Evolutionary conservation across 805 yeast genomes (phyloP).

Genomic region (Kurtzmaniella fragi): DNA sequence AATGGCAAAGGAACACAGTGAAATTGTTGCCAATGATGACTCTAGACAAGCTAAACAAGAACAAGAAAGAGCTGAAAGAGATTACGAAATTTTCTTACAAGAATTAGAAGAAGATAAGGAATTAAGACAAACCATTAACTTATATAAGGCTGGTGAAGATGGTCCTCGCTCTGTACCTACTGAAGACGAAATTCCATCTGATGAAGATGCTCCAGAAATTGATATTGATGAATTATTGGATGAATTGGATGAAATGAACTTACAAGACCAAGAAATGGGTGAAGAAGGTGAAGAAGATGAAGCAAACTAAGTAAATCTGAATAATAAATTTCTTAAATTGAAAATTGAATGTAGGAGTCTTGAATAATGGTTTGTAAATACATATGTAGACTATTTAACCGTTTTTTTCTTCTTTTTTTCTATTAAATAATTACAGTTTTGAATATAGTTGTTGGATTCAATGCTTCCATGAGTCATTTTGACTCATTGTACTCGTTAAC

Average conservation of each 20-base stretch:
- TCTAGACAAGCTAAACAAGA: slow-evolving; percentile 80
- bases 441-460: too few relatives aligned
- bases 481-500: too few relatives aligned
- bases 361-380: background rate
- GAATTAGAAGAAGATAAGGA: slow-evolving; percentile 97
- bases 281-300: too few relatives aligned
- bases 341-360: background rate
- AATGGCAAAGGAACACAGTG: slow-evolving; percentile 95
- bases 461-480: too few relatives aligned
- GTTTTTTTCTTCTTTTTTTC: too few relatives aligned
- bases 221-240: slow-evolving; percentile 90
- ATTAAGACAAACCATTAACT: slow-evolving; percentile 81
- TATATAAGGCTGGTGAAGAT: slow-evolving; percentile 62
- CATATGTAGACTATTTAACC: too few relatives aligned
- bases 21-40: slow-evolving; percentile 69
- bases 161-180: slow-evolving; percentile 16
- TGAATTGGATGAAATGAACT: slow-evolving; percentile 89
- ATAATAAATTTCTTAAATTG: background rate
- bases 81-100: slow-evolving; percentile 92
- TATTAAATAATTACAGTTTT: too few relatives aligned
- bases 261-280: slow-evolving; percentile 47
- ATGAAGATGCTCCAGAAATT: slow-evolving; percentile 82
- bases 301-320: background rate
- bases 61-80: slow-evolving; percentile 87
- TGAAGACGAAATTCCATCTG: slow-evolving; percentile 51